phyloP scores from a whole-genome alignment of 108 stramenopile genomes.

The Aurantiochytrium sp. region DNA sequence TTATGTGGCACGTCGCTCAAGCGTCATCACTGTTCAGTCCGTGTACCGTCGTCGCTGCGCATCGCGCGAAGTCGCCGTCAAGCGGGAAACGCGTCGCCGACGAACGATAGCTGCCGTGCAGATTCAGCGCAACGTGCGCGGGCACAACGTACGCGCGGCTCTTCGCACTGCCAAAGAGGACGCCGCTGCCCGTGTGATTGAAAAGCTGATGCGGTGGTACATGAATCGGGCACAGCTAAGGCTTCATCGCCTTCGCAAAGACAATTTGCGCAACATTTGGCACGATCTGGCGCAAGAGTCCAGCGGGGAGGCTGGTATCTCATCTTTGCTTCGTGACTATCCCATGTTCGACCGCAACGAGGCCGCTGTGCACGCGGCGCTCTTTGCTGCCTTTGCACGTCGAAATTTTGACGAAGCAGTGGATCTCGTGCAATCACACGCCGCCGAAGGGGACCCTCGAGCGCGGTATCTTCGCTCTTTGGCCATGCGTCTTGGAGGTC shows the following conservation, averaged over 20 bases:
- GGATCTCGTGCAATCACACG: not conserved
- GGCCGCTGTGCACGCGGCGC: not conserved
- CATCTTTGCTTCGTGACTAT: not conserved
- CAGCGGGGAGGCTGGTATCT: not conserved
- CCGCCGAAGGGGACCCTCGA: not conserved
- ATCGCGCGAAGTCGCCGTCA: not conserved
- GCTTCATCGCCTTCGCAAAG: not conserved
- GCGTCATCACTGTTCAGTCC: not conserved
- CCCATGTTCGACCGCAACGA: not conserved
- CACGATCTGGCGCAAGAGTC: not conserved
- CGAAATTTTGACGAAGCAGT: not conserved
- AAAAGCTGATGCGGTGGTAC: not conserved
- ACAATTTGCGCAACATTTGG: not conserved
- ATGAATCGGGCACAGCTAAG: not conserved
- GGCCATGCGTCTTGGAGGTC: not conserved
- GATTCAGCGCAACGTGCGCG: not conserved
- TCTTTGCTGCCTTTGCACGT: not conserved
- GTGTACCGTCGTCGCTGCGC: not conserved
- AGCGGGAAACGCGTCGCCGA: not conserved
- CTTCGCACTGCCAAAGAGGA: not conserved
- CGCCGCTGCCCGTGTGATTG: not conserved
- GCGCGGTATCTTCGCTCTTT: not conserved
- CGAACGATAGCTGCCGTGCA: not conserved
- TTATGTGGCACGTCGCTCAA: not conserved
- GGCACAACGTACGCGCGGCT: not conserved